These are phyloP conservation scores for Rhodotorula glutinis DNA, from an alignment of 1,284 basidiomycete genomes.

Conservation along the genomic window DNA sequence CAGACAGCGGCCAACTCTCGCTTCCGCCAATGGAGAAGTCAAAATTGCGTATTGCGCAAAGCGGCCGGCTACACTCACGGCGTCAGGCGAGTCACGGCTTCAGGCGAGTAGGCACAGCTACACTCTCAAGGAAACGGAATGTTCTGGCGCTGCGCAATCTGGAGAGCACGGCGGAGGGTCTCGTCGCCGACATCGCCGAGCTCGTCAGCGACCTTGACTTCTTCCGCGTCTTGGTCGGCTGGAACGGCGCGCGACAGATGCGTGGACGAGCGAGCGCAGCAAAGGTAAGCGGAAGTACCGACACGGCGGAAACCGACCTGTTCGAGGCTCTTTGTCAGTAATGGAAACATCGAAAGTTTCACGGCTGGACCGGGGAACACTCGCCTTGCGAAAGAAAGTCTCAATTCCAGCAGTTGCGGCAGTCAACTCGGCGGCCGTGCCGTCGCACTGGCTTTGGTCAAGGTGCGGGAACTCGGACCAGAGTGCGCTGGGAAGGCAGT, in stretches of 20 bases:
- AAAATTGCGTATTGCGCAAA: too few relatives aligned
- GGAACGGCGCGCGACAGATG: not conserved
- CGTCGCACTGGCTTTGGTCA: not conserved
- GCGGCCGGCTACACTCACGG: too few relatives aligned
- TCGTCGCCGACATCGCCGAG: too few relatives aligned
- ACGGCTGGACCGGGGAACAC: not conserved
- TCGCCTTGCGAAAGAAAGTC: not conserved
- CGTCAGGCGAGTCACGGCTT: too few relatives aligned
- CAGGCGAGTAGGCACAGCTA: too few relatives aligned
- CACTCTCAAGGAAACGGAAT: too few relatives aligned
- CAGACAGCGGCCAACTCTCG: too few relatives aligned
- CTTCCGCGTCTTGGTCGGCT: not conserved
- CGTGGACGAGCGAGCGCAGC: not conserved
- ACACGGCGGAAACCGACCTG: constrained; percentile 2
- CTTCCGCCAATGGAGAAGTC: too few relatives aligned
- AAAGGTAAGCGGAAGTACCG: not conserved
- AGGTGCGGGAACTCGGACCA: not conserved
- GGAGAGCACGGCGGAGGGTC: not conserved
- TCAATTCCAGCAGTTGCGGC: not conserved
- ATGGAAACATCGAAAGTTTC: too few relatives aligned
- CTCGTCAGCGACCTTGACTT: not conserved
- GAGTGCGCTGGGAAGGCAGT: not conserved
- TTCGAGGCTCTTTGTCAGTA: too few relatives aligned
- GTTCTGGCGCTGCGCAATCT: not conserved
- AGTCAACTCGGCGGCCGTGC: not conserved